phyloP scores from a whole-genome alignment of 2,329 filamentous ascomycete species.

The Fusarium aywerte region DNA sequence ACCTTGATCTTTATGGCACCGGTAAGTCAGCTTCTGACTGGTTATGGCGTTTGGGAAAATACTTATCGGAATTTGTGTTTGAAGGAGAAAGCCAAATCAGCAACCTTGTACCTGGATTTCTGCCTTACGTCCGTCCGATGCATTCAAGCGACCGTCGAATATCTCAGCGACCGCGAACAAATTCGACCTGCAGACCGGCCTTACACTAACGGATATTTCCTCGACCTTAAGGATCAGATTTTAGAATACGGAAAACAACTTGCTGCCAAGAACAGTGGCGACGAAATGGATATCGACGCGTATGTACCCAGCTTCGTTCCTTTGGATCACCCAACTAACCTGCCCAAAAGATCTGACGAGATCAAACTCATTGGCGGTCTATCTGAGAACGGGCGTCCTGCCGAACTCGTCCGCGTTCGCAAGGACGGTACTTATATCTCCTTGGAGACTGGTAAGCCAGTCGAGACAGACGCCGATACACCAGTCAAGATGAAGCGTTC shows the following conservation, averaged over 20 bases:
- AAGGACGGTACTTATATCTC: constrained; percentile 84
- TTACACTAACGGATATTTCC: constrained; percentile 96
- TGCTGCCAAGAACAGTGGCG: constrained; percentile 73
- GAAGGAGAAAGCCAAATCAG: constrained; percentile 82
- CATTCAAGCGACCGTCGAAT: constrained; percentile 88
- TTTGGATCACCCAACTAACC: constrained; percentile 47
- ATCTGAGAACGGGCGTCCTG: constrained; percentile 81
- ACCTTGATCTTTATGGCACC: constrained; percentile 89
- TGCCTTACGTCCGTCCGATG: constrained; percentile 91
- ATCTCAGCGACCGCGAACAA: constrained; percentile 87
- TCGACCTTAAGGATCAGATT: constrained; percentile 95
- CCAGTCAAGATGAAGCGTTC: constrained; percentile 71
- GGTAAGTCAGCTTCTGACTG: constrained; percentile 78
- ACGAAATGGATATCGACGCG: constrained; percentile 68
- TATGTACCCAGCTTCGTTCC: constrained; percentile 57
- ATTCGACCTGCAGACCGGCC: constrained; percentile 85
- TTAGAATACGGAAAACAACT: constrained; percentile 88
- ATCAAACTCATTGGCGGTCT: constrained; percentile 85
- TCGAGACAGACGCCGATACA: constrained; percentile 65
- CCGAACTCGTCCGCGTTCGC: constrained; percentile 84
- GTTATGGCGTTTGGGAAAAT: constrained; percentile 68
- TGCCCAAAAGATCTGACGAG: constrained; percentile 64
- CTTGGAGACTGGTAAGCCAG: constrained; percentile 74
- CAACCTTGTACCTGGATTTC: constrained; percentile 81
- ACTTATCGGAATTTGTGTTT: constrained; percentile 75